A percentile compares a stretch with the other conserved stretches of the same genome.
phyloP scores from a whole-genome alignment of 2,329 filamentous ascomycete species.

The Fusarium sp. region DNA sequence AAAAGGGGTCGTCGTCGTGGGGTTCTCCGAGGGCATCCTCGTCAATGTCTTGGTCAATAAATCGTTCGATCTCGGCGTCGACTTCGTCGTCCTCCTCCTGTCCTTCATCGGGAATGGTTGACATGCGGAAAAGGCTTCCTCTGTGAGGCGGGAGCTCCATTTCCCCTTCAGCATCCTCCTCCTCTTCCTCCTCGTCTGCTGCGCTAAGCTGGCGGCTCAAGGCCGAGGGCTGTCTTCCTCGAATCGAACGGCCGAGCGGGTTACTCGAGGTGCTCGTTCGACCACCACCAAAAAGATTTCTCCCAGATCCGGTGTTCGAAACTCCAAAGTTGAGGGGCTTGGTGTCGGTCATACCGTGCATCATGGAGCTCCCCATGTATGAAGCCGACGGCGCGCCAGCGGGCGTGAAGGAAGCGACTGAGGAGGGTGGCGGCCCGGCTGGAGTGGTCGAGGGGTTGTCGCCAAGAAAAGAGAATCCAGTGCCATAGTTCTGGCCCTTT shows the following conservation, averaged over 20 bases:
- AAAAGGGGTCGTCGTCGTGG: slow-evolving; percentile 52
- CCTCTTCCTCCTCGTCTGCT: slow-evolving; percentile 45
- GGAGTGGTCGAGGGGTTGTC: slow-evolving; percentile 65
- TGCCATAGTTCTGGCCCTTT: slow-evolving; percentile 47
- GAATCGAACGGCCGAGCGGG: slow-evolving; percentile 61
- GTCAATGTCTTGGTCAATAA: slow-evolving; percentile 49
- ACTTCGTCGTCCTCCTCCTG: slow-evolving; percentile 45
- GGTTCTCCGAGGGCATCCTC: slow-evolving; percentile 50
- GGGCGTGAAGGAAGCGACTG: slow-evolving; percentile 65
- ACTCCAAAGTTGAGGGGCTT: slow-evolving; percentile 55
- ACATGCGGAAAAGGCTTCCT: slow-evolving; percentile 48
- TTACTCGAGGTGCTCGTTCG: slow-evolving; percentile 51
- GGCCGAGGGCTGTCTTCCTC: slow-evolving; percentile 58
- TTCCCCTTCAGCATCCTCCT: slow-evolving; percentile 49
- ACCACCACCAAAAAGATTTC: slow-evolving; percentile 52
- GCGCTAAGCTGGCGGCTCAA: slow-evolving; percentile 57
- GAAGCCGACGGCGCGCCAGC: slow-evolving; percentile 66
- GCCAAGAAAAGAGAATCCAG: slow-evolving; percentile 53
- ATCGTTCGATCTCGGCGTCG: slow-evolving; percentile 51
- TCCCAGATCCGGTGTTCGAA: slow-evolving; percentile 39
- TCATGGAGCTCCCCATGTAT: slow-evolving; percentile 65
- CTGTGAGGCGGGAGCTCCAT: slow-evolving; percentile 46
- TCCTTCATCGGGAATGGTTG: slow-evolving; percentile 23
- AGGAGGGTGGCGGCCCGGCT: slow-evolving; percentile 62
- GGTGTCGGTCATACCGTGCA: slow-evolving; percentile 54